Percentiles rank a stretch among this genome's conserved stretches.
Conservation (phyloP, 2,329 filamentous ascomycete species). For the Aspergillus puulaauensis region DNA sequence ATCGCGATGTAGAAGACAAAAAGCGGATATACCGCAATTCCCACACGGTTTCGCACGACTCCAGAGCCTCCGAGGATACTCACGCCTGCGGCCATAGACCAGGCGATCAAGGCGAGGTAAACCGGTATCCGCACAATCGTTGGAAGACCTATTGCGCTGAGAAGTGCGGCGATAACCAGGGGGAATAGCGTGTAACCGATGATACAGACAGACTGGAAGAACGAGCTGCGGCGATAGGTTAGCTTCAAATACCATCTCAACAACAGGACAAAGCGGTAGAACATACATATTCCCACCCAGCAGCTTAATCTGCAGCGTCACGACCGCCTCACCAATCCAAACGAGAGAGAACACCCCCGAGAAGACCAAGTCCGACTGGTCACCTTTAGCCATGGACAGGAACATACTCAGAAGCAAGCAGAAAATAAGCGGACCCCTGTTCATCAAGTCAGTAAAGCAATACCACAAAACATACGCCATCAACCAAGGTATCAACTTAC, state of each 20-base stretch:
- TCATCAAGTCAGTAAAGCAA: neutral
- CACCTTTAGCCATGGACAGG: slow-evolving; percentile 74
- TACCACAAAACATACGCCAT: neutral
- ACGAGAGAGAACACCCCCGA: slow-evolving; percentile 95
- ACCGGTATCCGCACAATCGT: slow-evolving; percentile 84
- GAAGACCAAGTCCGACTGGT: slow-evolving; percentile 87
- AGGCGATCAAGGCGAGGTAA: slow-evolving; percentile 82
- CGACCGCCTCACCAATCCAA: slow-evolving; percentile 94
- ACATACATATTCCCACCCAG: slow-evolving; percentile 95
- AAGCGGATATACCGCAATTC: slow-evolving; percentile 89
- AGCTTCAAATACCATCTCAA: slow-evolving; percentile 13
- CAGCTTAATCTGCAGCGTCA: slow-evolving; percentile 97
- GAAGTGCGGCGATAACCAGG: slow-evolving; percentile 84
- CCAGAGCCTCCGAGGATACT: slow-evolving; percentile 95
- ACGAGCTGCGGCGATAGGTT: slow-evolving; percentile 65
- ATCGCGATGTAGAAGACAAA: slow-evolving; percentile 93
- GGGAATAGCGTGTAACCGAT: slow-evolving; percentile 99
- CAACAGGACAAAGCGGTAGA: neutral
- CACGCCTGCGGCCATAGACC: slow-evolving; percentile 92
- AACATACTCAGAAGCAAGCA: slow-evolving; percentile 85
- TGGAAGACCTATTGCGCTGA: slow-evolving; percentile 78
- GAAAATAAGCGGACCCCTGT: slow-evolving; percentile 86
- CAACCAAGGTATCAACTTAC: slow-evolving; percentile 39
- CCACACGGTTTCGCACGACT: slow-evolving; percentile 91
- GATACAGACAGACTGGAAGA: slow-evolving; percentile 95